Evolutionary conservation across 1,139 yeast genomes (phyloP).

Genomic region (Scheffersomyces segobiensis): DNA sequence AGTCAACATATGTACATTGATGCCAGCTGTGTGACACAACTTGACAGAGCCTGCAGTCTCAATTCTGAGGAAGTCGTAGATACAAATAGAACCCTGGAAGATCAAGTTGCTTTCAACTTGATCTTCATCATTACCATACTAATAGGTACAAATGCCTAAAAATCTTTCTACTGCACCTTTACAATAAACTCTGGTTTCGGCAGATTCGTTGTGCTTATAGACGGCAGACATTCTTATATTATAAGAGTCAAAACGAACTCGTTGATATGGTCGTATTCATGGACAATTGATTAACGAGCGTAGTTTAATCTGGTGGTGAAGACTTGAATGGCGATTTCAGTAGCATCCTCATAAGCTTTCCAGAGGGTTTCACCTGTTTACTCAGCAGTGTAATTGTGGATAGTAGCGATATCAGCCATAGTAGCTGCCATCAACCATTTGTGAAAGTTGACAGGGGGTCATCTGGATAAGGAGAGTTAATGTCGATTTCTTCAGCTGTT

Average conservation of each 20-base stretch:
- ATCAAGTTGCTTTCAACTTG: conserved; percentile 55
- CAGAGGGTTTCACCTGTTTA: conserved; percentile 48
- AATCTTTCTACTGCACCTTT: conserved; percentile 84
- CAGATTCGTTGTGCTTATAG: conserved; percentile 38
- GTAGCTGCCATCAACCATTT: conserved; percentile 63
- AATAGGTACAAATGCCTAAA: conserved; percentile 54
- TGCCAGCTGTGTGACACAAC: conserved; percentile 73
- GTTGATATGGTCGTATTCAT: conserved; percentile 46
- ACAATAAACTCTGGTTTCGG: conserved; percentile 46
- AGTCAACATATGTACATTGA: conserved; percentile 81
- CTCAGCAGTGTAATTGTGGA: conserved; percentile 35
- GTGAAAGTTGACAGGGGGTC: conserved; percentile 29
- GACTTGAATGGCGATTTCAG: conserved; percentile 81
- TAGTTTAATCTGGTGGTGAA: conserved; percentile 59
- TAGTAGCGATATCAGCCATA: conserved; percentile 71
- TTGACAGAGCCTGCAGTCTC: conserved; percentile 71
- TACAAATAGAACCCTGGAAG: conserved; percentile 73
- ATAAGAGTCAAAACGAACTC: conserved; percentile 81
- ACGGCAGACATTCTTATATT: conserved; percentile 74
- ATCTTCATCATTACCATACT: conserved; percentile 47
- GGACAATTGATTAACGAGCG: conserved; percentile 44
- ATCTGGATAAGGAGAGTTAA: conserved; percentile 21
- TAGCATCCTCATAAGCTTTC: conserved; percentile 84
- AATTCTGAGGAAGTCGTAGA: conserved; percentile 79
- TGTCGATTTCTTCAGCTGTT: conserved; percentile 39